phyloP scores from a whole-genome alignment of 495 filamentous ascomycete genomes.

The Penicillium atrosanguineum region DNA sequence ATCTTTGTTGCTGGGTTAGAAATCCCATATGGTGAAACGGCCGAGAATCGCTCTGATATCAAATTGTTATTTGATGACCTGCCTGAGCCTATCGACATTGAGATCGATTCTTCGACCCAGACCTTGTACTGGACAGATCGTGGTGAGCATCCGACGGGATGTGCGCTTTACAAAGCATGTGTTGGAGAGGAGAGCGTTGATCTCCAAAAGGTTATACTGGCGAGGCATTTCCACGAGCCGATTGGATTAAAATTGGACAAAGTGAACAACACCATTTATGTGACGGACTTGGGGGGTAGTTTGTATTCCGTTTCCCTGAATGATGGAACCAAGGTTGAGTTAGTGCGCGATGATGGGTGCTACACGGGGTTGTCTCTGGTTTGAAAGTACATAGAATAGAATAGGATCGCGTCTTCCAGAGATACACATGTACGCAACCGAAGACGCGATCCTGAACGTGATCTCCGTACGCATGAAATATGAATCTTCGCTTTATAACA shows the following conservation, averaged over 20 bases:
- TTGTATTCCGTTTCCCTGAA: slow-evolving; percentile 46
- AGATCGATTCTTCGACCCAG: slow-evolving; percentile 37
- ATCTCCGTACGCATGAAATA: too few species aligned
- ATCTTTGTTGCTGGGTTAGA: slow-evolving; percentile 47
- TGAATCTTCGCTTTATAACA: too few species aligned
- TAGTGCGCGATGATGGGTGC: slow-evolving; percentile 25
- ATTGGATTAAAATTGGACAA: slow-evolving; percentile 42
- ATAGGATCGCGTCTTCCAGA: too few species aligned
- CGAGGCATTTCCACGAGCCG: slow-evolving; percentile 42
- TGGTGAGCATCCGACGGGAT: slow-evolving; percentile 41
- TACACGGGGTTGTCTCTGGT: slow-evolving; percentile 30
- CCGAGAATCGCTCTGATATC: slow-evolving; percentile 37
- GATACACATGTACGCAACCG: too few species aligned
- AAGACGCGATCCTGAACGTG: too few species aligned
- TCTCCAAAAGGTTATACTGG: slow-evolving; percentile 32
- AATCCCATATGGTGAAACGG: slow-evolving; percentile 27
- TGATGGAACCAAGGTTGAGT: slow-evolving; percentile 34
- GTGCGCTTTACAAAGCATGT: slow-evolving; percentile 25
- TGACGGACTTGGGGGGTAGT: slow-evolving; percentile 44
- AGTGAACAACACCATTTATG: slow-evolving; percentile 37
- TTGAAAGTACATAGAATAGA: slow-evolving; percentile 1
- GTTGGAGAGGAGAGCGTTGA: slow-evolving; percentile 16
- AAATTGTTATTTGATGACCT: slow-evolving; percentile 38
- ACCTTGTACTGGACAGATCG: slow-evolving; percentile 56
- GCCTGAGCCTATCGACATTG: slow-evolving; percentile 56